Conservation (phyloP, 83 land plant genomes). For the Larix sibirica region DNA sequence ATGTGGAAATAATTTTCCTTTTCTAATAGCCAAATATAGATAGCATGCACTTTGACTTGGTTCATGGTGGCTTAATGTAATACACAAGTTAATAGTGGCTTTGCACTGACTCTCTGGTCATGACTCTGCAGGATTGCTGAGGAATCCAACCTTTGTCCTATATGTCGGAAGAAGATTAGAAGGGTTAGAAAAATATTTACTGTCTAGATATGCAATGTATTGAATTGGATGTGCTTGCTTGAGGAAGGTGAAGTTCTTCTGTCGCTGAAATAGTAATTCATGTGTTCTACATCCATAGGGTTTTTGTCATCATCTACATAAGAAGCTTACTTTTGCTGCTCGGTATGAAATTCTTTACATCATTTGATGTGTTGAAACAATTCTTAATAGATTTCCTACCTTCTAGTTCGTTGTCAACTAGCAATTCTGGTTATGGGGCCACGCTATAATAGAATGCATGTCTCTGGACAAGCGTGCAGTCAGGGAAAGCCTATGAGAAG, state of each 20-base stretch:
- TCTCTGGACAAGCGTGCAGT: background rate
- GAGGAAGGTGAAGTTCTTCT: background rate
- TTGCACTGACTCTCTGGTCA: background rate
- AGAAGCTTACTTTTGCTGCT: background rate
- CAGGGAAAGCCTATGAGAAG: background rate
- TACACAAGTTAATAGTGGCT: background rate
- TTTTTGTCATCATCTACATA: slow-evolving; percentile 7
- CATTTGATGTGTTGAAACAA: background rate
- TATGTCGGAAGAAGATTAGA: slow-evolving; percentile 54
- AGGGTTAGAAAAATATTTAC: slow-evolving; percentile 58
- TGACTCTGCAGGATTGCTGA: slow-evolving; percentile 46
- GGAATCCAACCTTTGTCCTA: slow-evolving; percentile 52
- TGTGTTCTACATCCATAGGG: background rate
- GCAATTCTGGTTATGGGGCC: background rate
- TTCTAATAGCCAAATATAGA: background rate
- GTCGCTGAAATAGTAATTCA: background rate
- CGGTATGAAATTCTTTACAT: background rate
- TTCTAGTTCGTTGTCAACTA: background rate
- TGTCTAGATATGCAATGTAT: slow-evolving; percentile 20
- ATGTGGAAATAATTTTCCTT: background rate
- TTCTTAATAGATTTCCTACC: background rate
- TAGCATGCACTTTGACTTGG: background rate
- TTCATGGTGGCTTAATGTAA: background rate
- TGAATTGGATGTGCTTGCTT: background rate
- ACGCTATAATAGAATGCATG: background rate